Conservation (phyloP, 2,329 filamentous ascomycete genomes). For the Elsinoe necatrix region DNA sequence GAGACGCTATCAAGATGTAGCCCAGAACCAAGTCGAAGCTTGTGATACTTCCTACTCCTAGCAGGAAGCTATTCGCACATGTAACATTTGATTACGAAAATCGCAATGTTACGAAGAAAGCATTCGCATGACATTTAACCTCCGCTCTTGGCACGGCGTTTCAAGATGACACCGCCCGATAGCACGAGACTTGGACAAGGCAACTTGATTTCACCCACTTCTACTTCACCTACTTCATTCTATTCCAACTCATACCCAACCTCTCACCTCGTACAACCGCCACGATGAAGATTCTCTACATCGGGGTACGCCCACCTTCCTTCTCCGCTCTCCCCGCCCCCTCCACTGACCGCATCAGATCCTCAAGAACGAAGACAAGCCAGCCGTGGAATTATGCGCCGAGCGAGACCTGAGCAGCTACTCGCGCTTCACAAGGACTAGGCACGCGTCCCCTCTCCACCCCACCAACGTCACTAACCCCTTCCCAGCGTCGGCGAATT, state of each 20-base stretch:
- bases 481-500: constrained; percentile 52
- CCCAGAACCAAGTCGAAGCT: too few species aligned
- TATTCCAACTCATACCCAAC: neutral
- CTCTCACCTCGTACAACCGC: constrained; percentile 22
- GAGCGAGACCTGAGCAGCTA: constrained; percentile 72
- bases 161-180: constrained; percentile 9
- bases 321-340: constrained; percentile 20
- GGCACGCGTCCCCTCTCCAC: constrained; percentile 38
- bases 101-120: neutral
- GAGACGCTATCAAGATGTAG: neutral
- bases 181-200: constrained; percentile 3
- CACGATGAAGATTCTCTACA: constrained; percentile 80
- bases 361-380: constrained; percentile 69
- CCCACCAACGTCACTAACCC: constrained; percentile 16
- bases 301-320: constrained; percentile 59
- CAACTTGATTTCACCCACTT: constrained; percentile 2
- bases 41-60: too few species aligned
- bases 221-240: neutral
- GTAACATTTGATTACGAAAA: neutral
- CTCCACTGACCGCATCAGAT: constrained; percentile 47
- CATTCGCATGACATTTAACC: neutral
- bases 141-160: constrained; percentile 12
- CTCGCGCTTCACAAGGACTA: constrained; percentile 68
- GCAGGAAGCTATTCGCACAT: too few species aligned
- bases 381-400: constrained; percentile 64